Evolutionary conservation across 306 rosid species (phyloP).

Genomic region (Ormosia emarginata): DNA sequence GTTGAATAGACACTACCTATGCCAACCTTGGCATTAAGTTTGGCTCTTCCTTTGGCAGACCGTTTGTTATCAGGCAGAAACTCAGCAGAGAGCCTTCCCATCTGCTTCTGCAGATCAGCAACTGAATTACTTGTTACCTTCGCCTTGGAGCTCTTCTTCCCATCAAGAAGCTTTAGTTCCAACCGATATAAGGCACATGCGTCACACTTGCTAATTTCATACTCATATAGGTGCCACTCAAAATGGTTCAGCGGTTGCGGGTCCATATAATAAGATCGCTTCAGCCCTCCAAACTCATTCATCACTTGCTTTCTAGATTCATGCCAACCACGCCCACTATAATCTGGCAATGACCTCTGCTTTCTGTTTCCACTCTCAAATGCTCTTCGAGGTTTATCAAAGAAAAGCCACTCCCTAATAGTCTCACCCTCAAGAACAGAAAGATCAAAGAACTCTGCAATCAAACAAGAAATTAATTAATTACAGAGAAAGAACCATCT

Average conservation of each 20-base stretch:
- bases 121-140: constrained; percentile 72
- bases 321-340: constrained; percentile 98
- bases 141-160: constrained; percentile 81
- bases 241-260: constrained; percentile 86
- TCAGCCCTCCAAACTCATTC: constrained; percentile 90
- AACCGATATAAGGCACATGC: constrained; percentile 87
- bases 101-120: constrained; percentile 97
- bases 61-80: constrained; percentile 79
- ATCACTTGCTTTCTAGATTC: constrained; percentile 99
- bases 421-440: constrained; percentile 85
- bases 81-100: constrained; percentile 97
- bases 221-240: constrained; percentile 99
- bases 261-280: constrained; percentile 98
- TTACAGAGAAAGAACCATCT: background rate
- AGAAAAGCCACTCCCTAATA: constrained; percentile 98
- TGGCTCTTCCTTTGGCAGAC: constrained; percentile 69
- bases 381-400: constrained; percentile 96
- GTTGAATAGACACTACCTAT: constrained; percentile 56
- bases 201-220: constrained; percentile 92
- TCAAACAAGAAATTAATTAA: constrained; percentile 11
- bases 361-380: constrained; percentile 99
- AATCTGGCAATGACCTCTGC: constrained; percentile 98
- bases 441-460: constrained; percentile 89
- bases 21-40: constrained; percentile 59
- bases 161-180: constrained; percentile 92